Conservation (phyloP, 495 filamentous ascomycete genomes). For the Aspergillus panamensis region DNA sequence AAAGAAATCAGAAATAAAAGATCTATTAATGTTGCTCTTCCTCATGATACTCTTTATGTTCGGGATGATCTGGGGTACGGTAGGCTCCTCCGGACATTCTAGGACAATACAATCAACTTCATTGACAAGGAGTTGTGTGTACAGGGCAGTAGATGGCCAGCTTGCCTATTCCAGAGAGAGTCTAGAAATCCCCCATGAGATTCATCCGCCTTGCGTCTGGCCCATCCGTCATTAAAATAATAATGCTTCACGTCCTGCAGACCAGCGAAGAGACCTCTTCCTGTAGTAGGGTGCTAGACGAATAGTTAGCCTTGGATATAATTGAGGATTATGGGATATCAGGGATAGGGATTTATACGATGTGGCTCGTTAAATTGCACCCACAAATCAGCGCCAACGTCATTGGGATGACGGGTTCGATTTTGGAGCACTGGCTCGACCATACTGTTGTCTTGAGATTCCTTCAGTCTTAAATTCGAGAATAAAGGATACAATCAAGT, state of each 20-base stretch:
- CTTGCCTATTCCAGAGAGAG: not conserved
- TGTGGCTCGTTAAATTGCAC: not conserved
- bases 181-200: not conserved
- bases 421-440: not conserved
- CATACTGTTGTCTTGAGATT: not conserved
- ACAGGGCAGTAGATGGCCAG: not conserved
- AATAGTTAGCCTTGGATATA: not conserved
- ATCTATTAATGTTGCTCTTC: not conserved
- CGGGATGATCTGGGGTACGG: not conserved
- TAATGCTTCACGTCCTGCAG: slow-evolving; percentile 4
- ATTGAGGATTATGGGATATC: not conserved
- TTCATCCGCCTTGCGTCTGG: not conserved
- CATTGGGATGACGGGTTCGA: not conserved
- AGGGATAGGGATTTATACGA: not conserved
- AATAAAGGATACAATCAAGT: no score
- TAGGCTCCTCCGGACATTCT: slow-evolving; percentile 5
- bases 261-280: not conserved
- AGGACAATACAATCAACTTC: not conserved
- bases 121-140: not conserved
- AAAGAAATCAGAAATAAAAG: not conserved
- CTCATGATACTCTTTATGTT: not conserved
- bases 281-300: not conserved
- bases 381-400: slow-evolving; percentile 2
- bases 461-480: no score
- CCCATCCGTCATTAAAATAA: not conserved